Percentiles rank a stretch among this genome's conserved stretches.
Conservation (phyloP, 176 grass and related monocot species). For the Avena eriantha region DNA sequence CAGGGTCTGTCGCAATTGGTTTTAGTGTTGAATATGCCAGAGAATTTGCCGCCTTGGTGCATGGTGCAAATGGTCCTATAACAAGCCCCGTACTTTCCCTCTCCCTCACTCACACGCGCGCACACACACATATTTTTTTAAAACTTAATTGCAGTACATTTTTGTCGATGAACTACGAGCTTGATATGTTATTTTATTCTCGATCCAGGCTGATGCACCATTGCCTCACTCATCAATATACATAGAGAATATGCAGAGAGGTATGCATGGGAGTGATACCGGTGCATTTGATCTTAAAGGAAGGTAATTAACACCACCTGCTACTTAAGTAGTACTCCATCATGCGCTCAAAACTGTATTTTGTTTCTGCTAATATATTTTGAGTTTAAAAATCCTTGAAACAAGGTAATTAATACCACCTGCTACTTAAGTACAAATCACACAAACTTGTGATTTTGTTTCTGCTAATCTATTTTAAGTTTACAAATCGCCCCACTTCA, state of each 20-base stretch:
- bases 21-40: neutral
- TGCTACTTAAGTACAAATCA: neutral
- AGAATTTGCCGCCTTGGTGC: slow-evolving; percentile 3
- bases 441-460: neutral
- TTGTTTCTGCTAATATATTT: neutral
- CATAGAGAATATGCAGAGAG: slow-evolving; percentile 62
- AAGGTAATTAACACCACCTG: slow-evolving; percentile 46
- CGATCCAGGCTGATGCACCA: neutral
- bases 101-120: slow-evolving; percentile 2
- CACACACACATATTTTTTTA: neutral
- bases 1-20: slow-evolving; percentile 20
- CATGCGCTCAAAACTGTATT: no score
- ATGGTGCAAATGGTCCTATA: slow-evolving; percentile 6
- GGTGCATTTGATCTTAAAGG: slow-evolving; percentile 64
- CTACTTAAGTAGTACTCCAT: neutral
- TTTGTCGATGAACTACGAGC: neutral
- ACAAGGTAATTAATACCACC: slow-evolving; percentile 53
- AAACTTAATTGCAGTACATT: neutral
- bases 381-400: slow-evolving; percentile 3
- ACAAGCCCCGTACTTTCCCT: neutral
- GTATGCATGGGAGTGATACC: slow-evolving; percentile 72
- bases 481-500: neutral
- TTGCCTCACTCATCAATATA: neutral
- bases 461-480: neutral
- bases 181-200: neutral